Base-by-base conservation (phyloP, 176 grass and related monocot species). In the Pontederia paniculata region DNA sequence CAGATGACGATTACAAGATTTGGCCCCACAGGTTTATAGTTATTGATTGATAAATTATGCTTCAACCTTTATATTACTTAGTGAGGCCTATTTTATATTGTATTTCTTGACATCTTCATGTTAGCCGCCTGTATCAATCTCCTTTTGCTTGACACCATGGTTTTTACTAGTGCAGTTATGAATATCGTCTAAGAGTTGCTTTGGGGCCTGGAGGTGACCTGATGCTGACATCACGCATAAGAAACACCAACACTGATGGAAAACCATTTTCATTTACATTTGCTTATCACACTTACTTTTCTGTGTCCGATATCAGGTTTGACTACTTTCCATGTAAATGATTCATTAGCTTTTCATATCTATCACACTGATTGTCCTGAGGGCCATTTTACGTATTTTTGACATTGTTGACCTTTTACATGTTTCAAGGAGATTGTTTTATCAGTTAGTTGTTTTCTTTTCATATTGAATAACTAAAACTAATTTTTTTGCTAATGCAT, bases 231-330 rank as follows among this genome's bases (percentile, higher is more conserved):
- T n/a, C n/a, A n/a, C n/a, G n/a, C n/a, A n/a, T n/a, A n/a, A n/a
- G n/a, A n/a, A n/a, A n/a, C n/a, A n/a, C n/a, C n/a, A n/a, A n/a
- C n/a, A n/a, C n/a, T n/a, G n/a, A n/a, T n/a, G n/a, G n/a, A n/a
- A n/a, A n/a, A n/a, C n/a, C n/a, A n/a, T n/a, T n/a, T n/a, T n/a
- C n/a, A n/a, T n/a, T n/a, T n/a, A 90, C 79, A 54, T 97, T 97
- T 68, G 86, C 91, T 42, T 97, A 97, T 48, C 91, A 90, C 80
- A 97, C 91, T 5, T 97, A 97, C 66, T 87, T 97, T 51, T 90
- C 87, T 12, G 64, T 90, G 28, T 97, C 91, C 58, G 91, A 97
- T 81, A 90, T 97, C 56, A 97, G 91, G 91, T 90, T 73, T 68
- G 52, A n/a, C n/a, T n/a, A n/a, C n/a, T n/a, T n/a, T n/a, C 12